phyloP scores from a whole-genome alignment of 164 flowering plant species.

The Piper longum region DNA sequence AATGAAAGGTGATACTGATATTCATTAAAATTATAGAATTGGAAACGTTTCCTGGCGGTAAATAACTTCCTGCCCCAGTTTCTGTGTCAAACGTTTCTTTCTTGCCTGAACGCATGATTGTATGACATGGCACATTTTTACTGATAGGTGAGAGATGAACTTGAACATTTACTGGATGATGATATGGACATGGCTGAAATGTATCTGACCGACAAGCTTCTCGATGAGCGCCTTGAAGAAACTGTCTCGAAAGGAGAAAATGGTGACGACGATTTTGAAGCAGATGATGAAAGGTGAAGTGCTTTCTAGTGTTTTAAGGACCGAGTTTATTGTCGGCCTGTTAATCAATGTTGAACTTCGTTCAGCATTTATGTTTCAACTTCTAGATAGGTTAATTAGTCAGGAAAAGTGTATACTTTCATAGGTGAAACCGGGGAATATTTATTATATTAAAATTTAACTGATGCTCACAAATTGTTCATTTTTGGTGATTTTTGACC shows the following conservation, averaged over 20 bases:
- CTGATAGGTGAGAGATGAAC: slow-evolving; percentile 40
- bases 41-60: not conserved
- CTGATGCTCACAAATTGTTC: too few species aligned
- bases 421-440: too few species aligned
- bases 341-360: not conserved
- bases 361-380: not conserved
- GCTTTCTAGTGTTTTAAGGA: not conserved
- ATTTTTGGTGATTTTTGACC: too few species aligned
- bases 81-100: not conserved
- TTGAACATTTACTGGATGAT: slow-evolving; percentile 39
- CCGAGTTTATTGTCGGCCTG: too few species aligned
- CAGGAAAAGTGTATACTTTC: too few species aligned
- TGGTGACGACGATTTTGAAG: slow-evolving; percentile 6
- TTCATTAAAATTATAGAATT: not conserved
- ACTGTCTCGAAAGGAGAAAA: slow-evolving; percentile 13
- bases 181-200: slow-evolving; percentile 50
- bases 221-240: slow-evolving; percentile 8
- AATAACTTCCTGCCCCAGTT: not conserved
- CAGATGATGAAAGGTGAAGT: slow-evolving; percentile 18
- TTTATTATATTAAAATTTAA: too few species aligned
- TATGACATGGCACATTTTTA: not conserved
- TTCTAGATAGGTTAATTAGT: too few species aligned
- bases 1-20: not conserved
- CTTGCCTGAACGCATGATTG: not conserved
- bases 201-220: slow-evolving; percentile 45